Percentiles rank a stretch among this genome's conserved stretches.
These are phyloP conservation scores for Starmerella etchellsii DNA, from an alignment of 805 yeast species.

Conservation along the genomic window DNA sequence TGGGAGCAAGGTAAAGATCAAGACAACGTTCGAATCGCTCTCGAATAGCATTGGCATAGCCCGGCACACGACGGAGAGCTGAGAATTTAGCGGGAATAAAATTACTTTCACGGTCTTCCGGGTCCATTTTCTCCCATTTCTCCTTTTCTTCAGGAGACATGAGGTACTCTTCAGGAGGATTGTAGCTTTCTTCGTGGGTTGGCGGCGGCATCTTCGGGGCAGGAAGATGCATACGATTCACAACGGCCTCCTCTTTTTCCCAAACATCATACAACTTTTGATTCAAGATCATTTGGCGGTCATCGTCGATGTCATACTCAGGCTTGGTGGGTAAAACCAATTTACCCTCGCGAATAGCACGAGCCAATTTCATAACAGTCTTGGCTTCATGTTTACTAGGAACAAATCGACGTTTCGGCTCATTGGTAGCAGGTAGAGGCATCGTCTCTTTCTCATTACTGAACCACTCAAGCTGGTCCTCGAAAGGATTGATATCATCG, in stretches of 20 bases:
- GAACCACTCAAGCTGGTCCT: conserved; percentile 92
- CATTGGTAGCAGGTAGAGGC: conserved; percentile 91
- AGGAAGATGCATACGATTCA: conserved; percentile 70
- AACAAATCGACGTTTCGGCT: conserved; percentile 91
- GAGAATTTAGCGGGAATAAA: conserved; percentile 71
- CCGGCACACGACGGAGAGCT: conserved; percentile 85
- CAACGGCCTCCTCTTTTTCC: conserved; percentile 51
- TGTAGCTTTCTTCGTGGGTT: conserved; percentile 88
- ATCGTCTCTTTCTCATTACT: conserved; percentile 60
- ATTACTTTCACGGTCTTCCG: conserved; percentile 64
- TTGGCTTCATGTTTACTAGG: conserved; percentile 97
- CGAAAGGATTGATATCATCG: conserved; percentile 72
- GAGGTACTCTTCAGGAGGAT: conserved; percentile 93
- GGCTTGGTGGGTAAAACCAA: conserved; percentile 62
- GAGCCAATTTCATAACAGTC: conserved; percentile 88
- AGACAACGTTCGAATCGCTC: conserved; percentile 90
- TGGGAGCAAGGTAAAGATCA: conserved; percentile 90
- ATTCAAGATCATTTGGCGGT: conserved; percentile 30
- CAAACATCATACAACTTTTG: conserved; percentile 55
- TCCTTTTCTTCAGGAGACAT: conserved; percentile 63
- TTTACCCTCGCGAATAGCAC: conserved; percentile 92
- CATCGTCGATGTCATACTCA: conserved; percentile 37
- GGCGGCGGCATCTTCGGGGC: conserved; percentile 97
- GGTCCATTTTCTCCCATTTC: conserved; percentile 57
- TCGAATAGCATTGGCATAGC: conserved; percentile 69